These are phyloP conservation scores for Alternaria novae-zelandiae DNA, from an alignment of 2,329 filamentous ascomycete genomes.

Conservation along the genomic window DNA sequence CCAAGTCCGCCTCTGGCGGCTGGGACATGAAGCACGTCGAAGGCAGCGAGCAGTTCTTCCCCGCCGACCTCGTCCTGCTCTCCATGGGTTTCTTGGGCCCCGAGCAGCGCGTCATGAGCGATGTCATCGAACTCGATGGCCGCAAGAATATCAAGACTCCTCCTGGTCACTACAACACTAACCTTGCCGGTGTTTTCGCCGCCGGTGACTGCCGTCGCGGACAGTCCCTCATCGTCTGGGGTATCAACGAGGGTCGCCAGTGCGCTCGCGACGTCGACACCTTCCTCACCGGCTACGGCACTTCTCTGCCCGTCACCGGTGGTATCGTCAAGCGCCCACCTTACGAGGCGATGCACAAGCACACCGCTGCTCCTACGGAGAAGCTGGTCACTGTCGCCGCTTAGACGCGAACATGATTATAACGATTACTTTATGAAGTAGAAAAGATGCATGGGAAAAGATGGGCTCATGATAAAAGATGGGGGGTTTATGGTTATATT, in stretches of 20 bases:
- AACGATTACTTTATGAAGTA: conserved; percentile 6
- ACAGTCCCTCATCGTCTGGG: conserved; percentile 96
- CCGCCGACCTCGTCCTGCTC: conserved; percentile 88
- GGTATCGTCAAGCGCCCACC: conserved; percentile 89
- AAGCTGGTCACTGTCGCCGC: conserved; percentile 49
- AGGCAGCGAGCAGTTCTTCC: conserved; percentile 93
- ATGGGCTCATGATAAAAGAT: background rate
- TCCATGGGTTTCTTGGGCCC: conserved; percentile 98
- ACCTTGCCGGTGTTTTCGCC: conserved; percentile 86
- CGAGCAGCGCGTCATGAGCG: conserved; percentile 84
- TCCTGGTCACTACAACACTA: conserved; percentile 85
- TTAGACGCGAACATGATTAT: conserved; percentile 19
- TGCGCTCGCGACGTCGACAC: conserved; percentile 90
- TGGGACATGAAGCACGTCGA: conserved; percentile 99
- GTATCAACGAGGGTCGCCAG: conserved; percentile 96
- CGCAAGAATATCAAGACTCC: conserved; percentile 97
- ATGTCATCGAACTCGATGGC: conserved; percentile 87
- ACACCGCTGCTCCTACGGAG: conserved; percentile 46
- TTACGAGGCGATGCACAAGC: conserved; percentile 66
- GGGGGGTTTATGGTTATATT: conserved; percentile 5
- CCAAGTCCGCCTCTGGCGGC: conserved; percentile 82
- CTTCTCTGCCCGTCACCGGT: conserved; percentile 84
- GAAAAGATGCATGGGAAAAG: conserved; percentile 5
- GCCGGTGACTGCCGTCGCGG: conserved; percentile 94
- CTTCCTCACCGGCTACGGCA: conserved; percentile 77